Conservation (phyloP, 2,329 filamentous ascomycete species). For the Microdochium paspali region DNA sequence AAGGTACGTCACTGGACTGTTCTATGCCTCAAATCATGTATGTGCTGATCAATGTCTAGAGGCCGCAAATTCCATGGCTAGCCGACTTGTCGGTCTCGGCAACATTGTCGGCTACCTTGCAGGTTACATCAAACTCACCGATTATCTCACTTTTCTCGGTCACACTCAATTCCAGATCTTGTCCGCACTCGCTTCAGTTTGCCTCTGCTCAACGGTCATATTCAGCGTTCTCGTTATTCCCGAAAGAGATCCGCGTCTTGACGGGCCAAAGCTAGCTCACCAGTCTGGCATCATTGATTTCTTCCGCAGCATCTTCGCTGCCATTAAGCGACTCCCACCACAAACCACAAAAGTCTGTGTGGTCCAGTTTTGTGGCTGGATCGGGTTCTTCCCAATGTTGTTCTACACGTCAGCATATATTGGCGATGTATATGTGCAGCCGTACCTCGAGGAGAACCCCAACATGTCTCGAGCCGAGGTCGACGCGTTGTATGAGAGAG, state of each 20-base stretch:
- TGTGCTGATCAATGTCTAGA: slow-evolving; percentile 34
- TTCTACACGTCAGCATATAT: slow-evolving; percentile 95
- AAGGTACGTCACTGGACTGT: slow-evolving; percentile 32
- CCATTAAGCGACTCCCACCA: slow-evolving; percentile 68
- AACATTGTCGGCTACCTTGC: slow-evolving; percentile 88
- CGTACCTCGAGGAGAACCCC: slow-evolving; percentile 67
- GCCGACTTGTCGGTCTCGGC: slow-evolving; percentile 73
- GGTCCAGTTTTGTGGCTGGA: slow-evolving; percentile 81
- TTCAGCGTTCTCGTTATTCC: slow-evolving; percentile 61
- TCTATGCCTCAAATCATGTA: too few species aligned
- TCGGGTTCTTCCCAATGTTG: slow-evolving; percentile 91
- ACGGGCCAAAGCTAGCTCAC: slow-evolving; percentile 50
- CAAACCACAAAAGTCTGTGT: slow-evolving; percentile 76
- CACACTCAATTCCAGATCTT: slow-evolving; percentile 89
- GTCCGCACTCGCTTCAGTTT: slow-evolving; percentile 72
- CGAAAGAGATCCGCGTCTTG: slow-evolving; percentile 72
- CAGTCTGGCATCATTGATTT: slow-evolving; percentile 64
- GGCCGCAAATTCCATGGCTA: slow-evolving; percentile 88
- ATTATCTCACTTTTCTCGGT: slow-evolving; percentile 69
- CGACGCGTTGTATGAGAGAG: slow-evolving; percentile 71
- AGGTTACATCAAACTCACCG: slow-evolving; percentile 73
- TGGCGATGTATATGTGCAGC: slow-evolving; percentile 85
- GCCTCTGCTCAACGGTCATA: slow-evolving; percentile 58
- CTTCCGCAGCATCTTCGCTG: slow-evolving; percentile 68
- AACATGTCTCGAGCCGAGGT: slow-evolving; percentile 69